These are phyloP conservation scores for Lipomyces japonicus DNA, from an alignment of 805 yeast species.

Conservation along the genomic window DNA sequence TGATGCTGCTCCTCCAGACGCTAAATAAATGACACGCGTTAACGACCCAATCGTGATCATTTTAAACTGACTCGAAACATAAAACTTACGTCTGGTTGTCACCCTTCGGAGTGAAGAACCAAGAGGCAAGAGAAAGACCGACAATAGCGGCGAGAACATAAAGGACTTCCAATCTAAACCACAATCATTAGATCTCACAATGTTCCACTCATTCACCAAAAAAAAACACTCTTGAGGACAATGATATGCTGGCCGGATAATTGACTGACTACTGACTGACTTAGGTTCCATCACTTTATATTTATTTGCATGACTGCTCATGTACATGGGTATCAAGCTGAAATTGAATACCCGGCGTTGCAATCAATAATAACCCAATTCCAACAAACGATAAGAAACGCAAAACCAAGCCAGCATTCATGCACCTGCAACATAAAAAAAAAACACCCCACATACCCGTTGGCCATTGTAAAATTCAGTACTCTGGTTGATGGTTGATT, in stretches of 20 bases:
- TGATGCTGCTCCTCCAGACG: constrained; percentile 59
- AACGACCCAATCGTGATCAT: neutral
- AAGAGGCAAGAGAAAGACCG: constrained; percentile 26
- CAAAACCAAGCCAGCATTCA: too few species aligned
- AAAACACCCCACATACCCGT: constrained; percentile 5
- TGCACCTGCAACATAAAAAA: too few species aligned
- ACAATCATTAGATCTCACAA: neutral
- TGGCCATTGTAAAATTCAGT: constrained; percentile 4
- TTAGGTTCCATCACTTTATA: too few species aligned
- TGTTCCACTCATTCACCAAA: too few species aligned
- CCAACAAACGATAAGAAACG: neutral
- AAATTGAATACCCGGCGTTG: too few species aligned
- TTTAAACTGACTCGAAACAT: too few species aligned
- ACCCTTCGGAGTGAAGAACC: constrained; percentile 32
- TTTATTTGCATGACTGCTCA: too few species aligned
- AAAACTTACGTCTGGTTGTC: constrained; percentile 30
- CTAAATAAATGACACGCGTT: constrained; percentile 6
- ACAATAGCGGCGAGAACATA: constrained; percentile 28
- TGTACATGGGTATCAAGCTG: too few species aligned
- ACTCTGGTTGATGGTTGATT: neutral
- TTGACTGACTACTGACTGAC: too few species aligned
- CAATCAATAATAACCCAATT: neutral
- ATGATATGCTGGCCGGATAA: too few species aligned
- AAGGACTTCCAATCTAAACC: constrained; percentile 24
- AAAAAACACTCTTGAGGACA: too few species aligned